phyloP scores from a whole-genome alignment of 306 rosid genomes.

The Delonix regia region DNA sequence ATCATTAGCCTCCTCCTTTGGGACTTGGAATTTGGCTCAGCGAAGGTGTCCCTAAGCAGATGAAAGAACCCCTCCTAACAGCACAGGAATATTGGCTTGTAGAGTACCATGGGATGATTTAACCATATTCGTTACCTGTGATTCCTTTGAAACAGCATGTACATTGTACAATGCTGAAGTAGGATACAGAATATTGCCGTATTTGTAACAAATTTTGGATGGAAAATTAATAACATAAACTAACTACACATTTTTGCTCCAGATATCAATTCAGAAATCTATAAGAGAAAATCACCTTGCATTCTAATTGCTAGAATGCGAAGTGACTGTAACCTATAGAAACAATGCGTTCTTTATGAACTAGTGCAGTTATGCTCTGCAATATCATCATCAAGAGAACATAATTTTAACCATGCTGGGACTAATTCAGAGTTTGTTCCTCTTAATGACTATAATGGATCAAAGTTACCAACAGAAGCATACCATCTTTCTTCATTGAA shows the following conservation, averaged over 20 bases:
- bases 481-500: not conserved
- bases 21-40: conserved; percentile 35
- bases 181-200: not conserved
- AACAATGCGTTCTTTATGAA: not conserved
- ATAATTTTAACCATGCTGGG: conserved; percentile 30
- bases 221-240: not conserved
- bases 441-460: not conserved
- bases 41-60: conserved; percentile 33
- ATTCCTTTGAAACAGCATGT: conserved; percentile 21
- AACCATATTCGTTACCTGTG: conserved; percentile 4
- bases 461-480: not conserved
- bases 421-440: conserved; percentile 13
- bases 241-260: not conserved
- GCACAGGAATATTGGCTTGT: not conserved
- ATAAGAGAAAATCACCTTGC: conserved; percentile 1
- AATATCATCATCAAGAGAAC: not conserved
- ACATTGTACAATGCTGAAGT: not conserved
- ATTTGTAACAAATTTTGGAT: conserved; percentile 24
- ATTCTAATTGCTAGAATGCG: not conserved
- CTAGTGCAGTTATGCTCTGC: conserved; percentile 4
- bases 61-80: conserved; percentile 33
- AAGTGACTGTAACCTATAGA: not conserved
- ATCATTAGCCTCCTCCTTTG: too few relatives aligned
- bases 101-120: conserved; percentile 5
- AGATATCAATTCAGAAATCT: not conserved